Conservation (phyloP, 176 grass and related monocot genomes). For the Aegilops tauschii region DNA sequence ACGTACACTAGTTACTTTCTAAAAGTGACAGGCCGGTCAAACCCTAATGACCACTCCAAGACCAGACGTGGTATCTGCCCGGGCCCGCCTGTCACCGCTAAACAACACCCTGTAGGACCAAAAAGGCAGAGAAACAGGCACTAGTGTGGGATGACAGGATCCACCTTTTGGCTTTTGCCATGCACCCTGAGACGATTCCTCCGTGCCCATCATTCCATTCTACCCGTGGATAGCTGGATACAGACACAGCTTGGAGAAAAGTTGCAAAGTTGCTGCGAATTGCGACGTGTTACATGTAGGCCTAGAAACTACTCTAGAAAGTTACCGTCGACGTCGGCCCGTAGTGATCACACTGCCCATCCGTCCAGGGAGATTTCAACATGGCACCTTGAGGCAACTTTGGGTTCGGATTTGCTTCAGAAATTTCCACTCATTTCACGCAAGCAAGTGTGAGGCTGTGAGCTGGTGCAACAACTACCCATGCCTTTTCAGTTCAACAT, state of each 20-base stretch:
- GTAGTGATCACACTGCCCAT: not conserved
- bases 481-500: not conserved
- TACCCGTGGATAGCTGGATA: constrained; percentile 5
- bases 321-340: not conserved
- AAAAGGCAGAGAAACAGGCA: constrained; percentile 35
- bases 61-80: not conserved
- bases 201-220: constrained; percentile 22
- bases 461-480: constrained; percentile 17
- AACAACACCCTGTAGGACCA: not conserved
- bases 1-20: not conserved
- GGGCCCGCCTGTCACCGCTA: not conserved
- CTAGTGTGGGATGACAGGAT: constrained; percentile 37
- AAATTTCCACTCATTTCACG: not conserved
- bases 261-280: not conserved
- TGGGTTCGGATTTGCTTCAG: not conserved
- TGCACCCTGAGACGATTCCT: constrained; percentile 37
- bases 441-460: not conserved
- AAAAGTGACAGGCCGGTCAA: constrained; percentile 31
- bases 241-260: not conserved
- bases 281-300: not conserved
- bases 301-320: constrained; percentile 22
- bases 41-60: constrained; percentile 14
- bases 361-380: constrained; percentile 13
- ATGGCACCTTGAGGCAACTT: constrained; percentile 16
- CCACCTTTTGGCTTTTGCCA: constrained; percentile 17